Base-by-base conservation (phyloP, 2,329 filamentous ascomycete genomes). In the Gnomoniopsis smithogilvyi region DNA sequence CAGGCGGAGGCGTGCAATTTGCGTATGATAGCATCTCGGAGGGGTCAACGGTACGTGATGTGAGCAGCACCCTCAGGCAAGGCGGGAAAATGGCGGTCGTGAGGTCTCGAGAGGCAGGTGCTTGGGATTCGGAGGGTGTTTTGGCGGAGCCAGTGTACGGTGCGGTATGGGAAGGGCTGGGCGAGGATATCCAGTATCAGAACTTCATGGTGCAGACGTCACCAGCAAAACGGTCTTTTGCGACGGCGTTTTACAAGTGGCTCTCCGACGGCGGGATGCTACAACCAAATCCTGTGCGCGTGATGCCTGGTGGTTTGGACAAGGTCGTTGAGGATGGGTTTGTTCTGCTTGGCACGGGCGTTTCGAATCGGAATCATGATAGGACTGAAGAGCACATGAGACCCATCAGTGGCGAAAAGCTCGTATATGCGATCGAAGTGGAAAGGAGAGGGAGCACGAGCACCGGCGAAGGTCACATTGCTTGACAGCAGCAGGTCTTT, bases 141-240 rank as follows among this genome's bases (percentile, higher is more conserved):
- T 48, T 56, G 2, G 51, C 70, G 1, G 69, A 77, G 21, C 72
- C 74, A 0, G 58, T 72, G 1, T 76, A 76, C 34, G 75, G 75
- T 1, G 74, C 74, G 0, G 76, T 76, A 0, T 78, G 74, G 75
- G 73, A 77, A 52, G 76, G 70, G 0, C 64, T 78, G 0, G 74
- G 76, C 0, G 71, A 70, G 38, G 71, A 77, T 21, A 63, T 78
- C 12, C 64, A 70, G 11, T 78, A 78, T 19, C 69, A 75, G 15
- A 66, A 66, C 52, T 66, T 68, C 12, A 67, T 63, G 3, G 54
- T 70, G 17, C 49, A 58, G 21, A 64, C 58, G 22, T 68, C 67
- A 2, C 59, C 62, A 3, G 59, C 64, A 0, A 71, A 72, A 2
- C 66, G 68, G 6, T 33, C 46, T 0, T 73, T 73, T 52, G 70